phyloP scores from a whole-genome alignment of 1,139 yeast species.

The Meyerozyma sp. region DNA sequence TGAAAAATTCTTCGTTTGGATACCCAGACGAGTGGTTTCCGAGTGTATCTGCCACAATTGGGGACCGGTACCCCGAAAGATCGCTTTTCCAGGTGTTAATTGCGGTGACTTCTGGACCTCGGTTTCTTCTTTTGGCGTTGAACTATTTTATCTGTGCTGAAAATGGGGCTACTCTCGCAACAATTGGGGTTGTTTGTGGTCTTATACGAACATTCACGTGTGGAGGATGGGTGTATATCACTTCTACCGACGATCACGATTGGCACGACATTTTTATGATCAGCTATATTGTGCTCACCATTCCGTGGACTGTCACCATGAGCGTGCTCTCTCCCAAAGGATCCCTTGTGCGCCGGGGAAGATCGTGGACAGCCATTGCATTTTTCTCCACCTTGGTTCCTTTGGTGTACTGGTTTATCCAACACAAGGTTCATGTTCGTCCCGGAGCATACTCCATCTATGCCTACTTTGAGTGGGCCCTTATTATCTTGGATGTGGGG shows the following conservation, averaged over 20 bases:
- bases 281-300: constrained; percentile 74
- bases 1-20: constrained; percentile 76
- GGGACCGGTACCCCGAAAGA: constrained; percentile 94
- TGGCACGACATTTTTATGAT: constrained; percentile 96
- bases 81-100: constrained; percentile 83
- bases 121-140: constrained; percentile 67
- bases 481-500: constrained; percentile 74
- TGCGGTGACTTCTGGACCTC: constrained; percentile 79
- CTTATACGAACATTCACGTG: constrained; percentile 82
- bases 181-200: constrained; percentile 51
- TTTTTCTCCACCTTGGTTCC: constrained; percentile 77
- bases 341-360: constrained; percentile 43
- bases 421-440: constrained; percentile 80
- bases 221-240: constrained; percentile 98
- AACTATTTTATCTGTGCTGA: constrained; percentile 44
- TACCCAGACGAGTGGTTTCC: constrained; percentile 99
- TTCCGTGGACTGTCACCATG: constrained; percentile 82
- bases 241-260: constrained; percentile 95
- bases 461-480: constrained; percentile 92
- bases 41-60: constrained; percentile 92
- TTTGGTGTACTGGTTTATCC: constrained; percentile 81
- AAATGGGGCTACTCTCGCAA: constrained; percentile 36
- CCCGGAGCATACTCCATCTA: constrained; percentile 95
- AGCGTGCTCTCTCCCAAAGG: constrained; percentile 49
- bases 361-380: constrained; percentile 49